Evolutionary conservation across 371 early-diverging fungal genomes (phyloP).

Genomic region (Encephalitozoon hellem): DNA sequence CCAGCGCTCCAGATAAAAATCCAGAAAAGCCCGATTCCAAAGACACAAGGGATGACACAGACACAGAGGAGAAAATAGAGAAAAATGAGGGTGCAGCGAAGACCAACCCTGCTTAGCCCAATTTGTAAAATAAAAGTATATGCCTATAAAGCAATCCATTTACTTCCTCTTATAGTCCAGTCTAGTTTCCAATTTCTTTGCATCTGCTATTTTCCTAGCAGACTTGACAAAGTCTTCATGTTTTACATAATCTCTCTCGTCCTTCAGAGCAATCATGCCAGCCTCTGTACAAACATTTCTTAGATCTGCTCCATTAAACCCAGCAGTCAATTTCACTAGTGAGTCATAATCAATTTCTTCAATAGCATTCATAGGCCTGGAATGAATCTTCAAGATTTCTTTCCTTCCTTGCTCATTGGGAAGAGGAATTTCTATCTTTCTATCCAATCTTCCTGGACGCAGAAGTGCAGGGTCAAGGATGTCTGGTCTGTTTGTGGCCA

Average conservation of each 20-base stretch:
- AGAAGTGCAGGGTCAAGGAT: slow-evolving; percentile 93
- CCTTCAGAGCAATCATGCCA: slow-evolving; percentile 98
- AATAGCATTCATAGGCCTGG: slow-evolving; percentile 77
- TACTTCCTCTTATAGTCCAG: slow-evolving; percentile 70
- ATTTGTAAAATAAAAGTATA: background rate
- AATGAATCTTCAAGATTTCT: slow-evolving; percentile 94
- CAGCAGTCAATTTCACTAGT: slow-evolving; percentile 88
- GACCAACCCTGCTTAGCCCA: background rate
- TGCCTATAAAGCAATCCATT: slow-evolving; percentile 5
- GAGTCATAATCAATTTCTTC: slow-evolving; percentile 88
- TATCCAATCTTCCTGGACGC: slow-evolving; percentile 89
- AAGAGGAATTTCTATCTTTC: slow-evolving; percentile 96
- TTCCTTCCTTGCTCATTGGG: slow-evolving; percentile 78
- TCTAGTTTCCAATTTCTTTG: slow-evolving; percentile 94
- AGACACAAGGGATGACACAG: background rate
- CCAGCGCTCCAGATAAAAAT: background rate
- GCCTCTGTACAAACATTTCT: slow-evolving; percentile 98
- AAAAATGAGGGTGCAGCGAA: background rate
- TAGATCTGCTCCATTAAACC: slow-evolving; percentile 97
- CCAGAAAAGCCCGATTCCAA: background rate
- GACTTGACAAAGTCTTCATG: slow-evolving; percentile 99
- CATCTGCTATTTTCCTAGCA: slow-evolving; percentile 88
- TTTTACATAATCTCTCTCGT: slow-evolving; percentile 87
- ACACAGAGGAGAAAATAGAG: background rate
- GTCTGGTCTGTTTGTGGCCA: slow-evolving; percentile 98